Percentiles rank a stretch among this genome's conserved stretches.
phyloP scores from a whole-genome alignment of 257 asterid species.

The Salvia miltiorrhiza region DNA sequence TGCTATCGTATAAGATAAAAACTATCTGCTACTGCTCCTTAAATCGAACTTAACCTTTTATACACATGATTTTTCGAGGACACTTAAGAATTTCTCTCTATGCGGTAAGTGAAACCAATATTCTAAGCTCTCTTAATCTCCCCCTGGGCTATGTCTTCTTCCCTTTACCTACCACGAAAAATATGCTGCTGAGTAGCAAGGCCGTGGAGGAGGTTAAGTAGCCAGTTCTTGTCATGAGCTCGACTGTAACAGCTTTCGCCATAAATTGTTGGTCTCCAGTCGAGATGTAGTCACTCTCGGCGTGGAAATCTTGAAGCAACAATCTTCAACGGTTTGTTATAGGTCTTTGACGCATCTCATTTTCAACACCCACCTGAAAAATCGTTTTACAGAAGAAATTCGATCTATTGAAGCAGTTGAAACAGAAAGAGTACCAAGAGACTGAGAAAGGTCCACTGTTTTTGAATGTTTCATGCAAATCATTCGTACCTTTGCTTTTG shows the following conservation, averaged over 20 bases:
- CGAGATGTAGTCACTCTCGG: background rate
- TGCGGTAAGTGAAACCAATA: background rate
- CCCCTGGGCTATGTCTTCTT: slow-evolving; percentile 17
- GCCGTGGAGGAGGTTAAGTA: background rate
- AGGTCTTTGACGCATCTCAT: slow-evolving; percentile 24
- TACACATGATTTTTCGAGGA: slow-evolving; percentile 17
- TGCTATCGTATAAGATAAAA: background rate
- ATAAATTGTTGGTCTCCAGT: background rate
- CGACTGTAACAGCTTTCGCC: slow-evolving; percentile 4
- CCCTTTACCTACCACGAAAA: background rate
- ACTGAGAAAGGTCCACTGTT: background rate
- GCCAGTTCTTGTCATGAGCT: slow-evolving; percentile 4
- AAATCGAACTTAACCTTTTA: slow-evolving; percentile 13
- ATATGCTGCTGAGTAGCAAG: slow-evolving; percentile 9
- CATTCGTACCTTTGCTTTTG: slow-evolving; percentile 50
- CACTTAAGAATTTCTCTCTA: slow-evolving; percentile 14
- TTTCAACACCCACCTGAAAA: slow-evolving; percentile 24
- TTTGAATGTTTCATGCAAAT: slow-evolving; percentile 13
- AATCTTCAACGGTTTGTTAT: slow-evolving; percentile 17
- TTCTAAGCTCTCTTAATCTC: slow-evolving; percentile 23
- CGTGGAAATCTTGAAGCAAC: background rate
- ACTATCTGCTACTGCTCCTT: background rate
- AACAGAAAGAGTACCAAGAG: background rate
- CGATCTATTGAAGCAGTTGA: background rate
- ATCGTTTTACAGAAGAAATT: background rate